Evolutionary conservation across 2,329 filamentous ascomycete genomes (phyloP).

Genomic region (Beauveria sp.): DNA sequence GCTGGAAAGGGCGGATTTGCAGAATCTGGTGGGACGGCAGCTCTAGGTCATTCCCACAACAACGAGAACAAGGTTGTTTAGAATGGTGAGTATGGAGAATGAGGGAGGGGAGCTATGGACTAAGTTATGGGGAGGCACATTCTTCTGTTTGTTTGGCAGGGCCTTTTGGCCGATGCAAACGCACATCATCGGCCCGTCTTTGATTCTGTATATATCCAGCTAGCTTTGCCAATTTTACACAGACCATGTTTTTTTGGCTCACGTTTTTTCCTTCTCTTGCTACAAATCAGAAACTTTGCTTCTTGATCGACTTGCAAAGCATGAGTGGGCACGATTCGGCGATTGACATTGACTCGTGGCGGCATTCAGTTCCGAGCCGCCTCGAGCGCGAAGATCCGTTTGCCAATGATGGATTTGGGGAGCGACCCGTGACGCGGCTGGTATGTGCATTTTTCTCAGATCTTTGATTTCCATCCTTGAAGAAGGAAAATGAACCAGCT

Average conservation of each 20-base stretch:
- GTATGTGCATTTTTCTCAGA: conserved; percentile 13
- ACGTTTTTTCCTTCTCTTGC: background rate
- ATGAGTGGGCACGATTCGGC: conserved; percentile 2
- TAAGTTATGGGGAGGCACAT: too few relatives aligned
- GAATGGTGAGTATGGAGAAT: background rate
- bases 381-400: conserved; percentile 30
- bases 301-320: background rate
- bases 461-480: background rate
- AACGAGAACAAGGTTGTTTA: background rate
- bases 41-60: background rate
- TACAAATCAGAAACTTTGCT: background rate
- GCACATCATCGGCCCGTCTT: background rate
- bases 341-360: conserved; percentile 25
- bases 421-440: conserved; percentile 23
- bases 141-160: background rate
- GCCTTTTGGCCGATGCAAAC: conserved; percentile 13
- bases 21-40: conserved; percentile 22
- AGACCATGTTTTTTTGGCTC: background rate
- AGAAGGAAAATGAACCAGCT: background rate
- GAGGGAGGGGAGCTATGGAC: background rate
- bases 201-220: background rate
- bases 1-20: conserved; percentile 28
- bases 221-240: background rate
- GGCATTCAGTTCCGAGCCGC: conserved; percentile 26
- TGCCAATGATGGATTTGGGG: conserved; percentile 24